Percentiles rank a stretch among this genome's conserved stretches.
Conservation (phyloP, 1,139 yeast genomes). For the Pichia sp. region DNA sequence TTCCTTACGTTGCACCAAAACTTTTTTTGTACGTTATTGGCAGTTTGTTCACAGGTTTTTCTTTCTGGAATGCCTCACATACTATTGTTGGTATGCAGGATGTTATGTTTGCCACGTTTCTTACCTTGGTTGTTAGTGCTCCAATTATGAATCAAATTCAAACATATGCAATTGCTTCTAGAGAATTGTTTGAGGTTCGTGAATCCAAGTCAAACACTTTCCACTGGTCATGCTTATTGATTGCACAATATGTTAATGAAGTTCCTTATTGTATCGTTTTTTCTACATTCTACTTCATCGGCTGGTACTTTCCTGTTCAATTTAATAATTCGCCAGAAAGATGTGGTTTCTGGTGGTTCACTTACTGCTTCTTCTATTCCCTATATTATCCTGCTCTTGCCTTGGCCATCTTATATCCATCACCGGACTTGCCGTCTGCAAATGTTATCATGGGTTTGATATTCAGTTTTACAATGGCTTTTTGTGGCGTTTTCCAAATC, state of each 20-base stretch:
- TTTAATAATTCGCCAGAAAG: conserved; percentile 40
- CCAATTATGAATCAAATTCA: conserved; percentile 56
- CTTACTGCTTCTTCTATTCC: conserved; percentile 51
- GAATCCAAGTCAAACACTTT: conserved; percentile 62
- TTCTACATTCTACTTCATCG: conserved; percentile 48
- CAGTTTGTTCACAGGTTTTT: conserved; percentile 48
- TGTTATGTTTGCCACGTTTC: conserved; percentile 48
- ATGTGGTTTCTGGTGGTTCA: conserved; percentile 51
- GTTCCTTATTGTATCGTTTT: conserved; percentile 52
- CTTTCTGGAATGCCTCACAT: conserved; percentile 29
- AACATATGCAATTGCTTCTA: conserved; percentile 48
- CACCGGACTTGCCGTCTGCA: conserved; percentile 60
- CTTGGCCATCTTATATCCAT: conserved; percentile 46
- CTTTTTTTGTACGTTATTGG: conserved; percentile 33
- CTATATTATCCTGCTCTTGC: conserved; percentile 51
- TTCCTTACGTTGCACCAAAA: conserved; percentile 44
- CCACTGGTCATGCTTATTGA: conserved; percentile 57
- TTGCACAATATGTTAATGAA: conserved; percentile 50
- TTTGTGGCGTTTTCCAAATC: conserved; percentile 64
- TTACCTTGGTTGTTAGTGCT: conserved; percentile 45
- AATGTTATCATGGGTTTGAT: conserved; percentile 50
- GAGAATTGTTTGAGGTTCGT: conserved; percentile 58
- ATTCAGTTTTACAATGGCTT: conserved; percentile 49
- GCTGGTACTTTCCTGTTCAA: conserved; percentile 56
- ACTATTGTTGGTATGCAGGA: conserved; percentile 50